These are phyloP conservation scores for Cryphonectria naterciae DNA, from an alignment of 2,329 filamentous ascomycete species.

Conservation along the genomic window DNA sequence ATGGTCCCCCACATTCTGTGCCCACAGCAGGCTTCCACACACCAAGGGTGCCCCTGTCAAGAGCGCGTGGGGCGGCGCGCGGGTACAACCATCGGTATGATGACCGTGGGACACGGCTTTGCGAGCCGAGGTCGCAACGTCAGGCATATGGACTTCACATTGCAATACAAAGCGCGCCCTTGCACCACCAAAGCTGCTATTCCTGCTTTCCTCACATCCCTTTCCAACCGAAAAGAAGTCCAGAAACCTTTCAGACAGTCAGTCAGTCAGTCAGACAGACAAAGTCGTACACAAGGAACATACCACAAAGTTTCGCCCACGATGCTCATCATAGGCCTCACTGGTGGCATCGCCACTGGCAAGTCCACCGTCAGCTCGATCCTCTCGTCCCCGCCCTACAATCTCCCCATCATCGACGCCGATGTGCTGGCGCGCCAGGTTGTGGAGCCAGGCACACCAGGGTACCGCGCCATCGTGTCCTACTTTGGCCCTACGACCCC, in stretches of 20 bases:
- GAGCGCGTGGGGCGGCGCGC: background rate
- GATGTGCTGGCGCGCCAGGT: conserved; percentile 91
- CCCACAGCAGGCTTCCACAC: background rate
- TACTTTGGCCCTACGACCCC: conserved; percentile 84
- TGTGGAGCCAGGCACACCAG: conserved; percentile 86
- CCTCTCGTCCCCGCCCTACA: conserved; percentile 79
- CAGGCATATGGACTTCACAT: background rate
- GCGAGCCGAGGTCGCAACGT: conserved; percentile 10
- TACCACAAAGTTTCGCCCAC: conserved; percentile 19
- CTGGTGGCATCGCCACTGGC: conserved; percentile 95
- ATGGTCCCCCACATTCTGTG: background rate
- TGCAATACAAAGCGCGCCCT: background rate
- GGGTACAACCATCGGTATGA: background rate
- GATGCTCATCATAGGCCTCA: conserved; percentile 97
- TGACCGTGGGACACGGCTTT: background rate
- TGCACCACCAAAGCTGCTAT: background rate
- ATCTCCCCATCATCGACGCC: conserved; percentile 89
- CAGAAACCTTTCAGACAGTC: background rate
- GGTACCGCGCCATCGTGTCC: conserved; percentile 79
- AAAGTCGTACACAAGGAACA: background rate
- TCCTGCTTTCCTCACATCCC: background rate
- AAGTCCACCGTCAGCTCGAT: conserved; percentile 94
- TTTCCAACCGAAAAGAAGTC: background rate
- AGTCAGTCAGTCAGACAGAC: background rate
- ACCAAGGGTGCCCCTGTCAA: background rate